Conservation (phyloP, 257 asterid genomes). For the Solanum pennellii region DNA sequence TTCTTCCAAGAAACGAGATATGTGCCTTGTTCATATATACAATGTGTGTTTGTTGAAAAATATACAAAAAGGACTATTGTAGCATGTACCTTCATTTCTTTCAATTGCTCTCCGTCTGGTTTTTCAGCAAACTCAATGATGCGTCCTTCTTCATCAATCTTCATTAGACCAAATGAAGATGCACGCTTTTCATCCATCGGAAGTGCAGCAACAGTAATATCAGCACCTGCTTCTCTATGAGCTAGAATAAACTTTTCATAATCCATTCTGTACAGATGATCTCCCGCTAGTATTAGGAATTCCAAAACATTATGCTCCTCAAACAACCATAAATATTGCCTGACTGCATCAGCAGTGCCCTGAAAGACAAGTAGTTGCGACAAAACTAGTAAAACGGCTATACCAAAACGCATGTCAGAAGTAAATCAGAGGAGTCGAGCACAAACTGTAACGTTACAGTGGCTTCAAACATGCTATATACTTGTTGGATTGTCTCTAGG, state of each 20-base stretch:
- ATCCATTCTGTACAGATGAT: constrained; percentile 90
- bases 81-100: constrained; percentile 71
- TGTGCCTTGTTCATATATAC: not conserved
- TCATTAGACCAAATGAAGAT: constrained; percentile 87
- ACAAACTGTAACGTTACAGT: not conserved
- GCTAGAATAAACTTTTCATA: constrained; percentile 91
- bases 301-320: constrained; percentile 91
- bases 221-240: constrained; percentile 97
- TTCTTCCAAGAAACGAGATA: not conserved
- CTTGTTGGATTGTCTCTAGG: not conserved
- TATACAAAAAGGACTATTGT: too few relatives aligned
- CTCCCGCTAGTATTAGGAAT: constrained; percentile 84
- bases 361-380: constrained; percentile 6
- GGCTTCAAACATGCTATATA: not conserved
- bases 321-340: constrained; percentile 85
- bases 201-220: constrained; percentile 91
- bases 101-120: constrained; percentile 83
- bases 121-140: constrained; percentile 78
- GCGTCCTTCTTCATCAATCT: constrained; percentile 90
- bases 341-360: constrained; percentile 99
- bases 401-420: not conserved
- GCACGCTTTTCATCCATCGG: constrained; percentile 97
- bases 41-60: too few relatives aligned
- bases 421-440: not conserved
- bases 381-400: not conserved